Evolutionary conservation across 1,139 yeast species (phyloP).

Genomic region (Debaryomyces robertsiae): DNA sequence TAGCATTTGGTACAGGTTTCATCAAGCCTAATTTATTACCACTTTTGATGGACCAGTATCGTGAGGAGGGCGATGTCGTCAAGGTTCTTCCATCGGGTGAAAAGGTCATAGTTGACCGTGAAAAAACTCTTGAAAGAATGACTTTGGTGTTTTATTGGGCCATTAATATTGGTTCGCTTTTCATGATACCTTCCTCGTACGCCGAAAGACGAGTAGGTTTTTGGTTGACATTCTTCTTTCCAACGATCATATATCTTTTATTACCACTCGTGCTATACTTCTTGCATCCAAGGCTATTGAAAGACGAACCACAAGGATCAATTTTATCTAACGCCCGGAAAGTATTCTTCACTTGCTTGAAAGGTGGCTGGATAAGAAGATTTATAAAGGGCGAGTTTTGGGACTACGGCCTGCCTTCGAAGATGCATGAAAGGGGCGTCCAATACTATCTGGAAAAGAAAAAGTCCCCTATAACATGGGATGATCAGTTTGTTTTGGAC

Average conservation of each 20-base stretch:
- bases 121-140: slow-evolving; percentile 72
- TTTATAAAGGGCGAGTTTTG: slow-evolving; percentile 42
- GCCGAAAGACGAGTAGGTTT: slow-evolving; percentile 68
- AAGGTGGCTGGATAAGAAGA: slow-evolving; percentile 42
- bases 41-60: slow-evolving; percentile 51
- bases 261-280: slow-evolving; percentile 48
- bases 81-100: slow-evolving; percentile 61
- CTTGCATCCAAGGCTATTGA: slow-evolving; percentile 39
- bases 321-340: slow-evolving; percentile 46
- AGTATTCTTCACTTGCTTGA: slow-evolving; percentile 40
- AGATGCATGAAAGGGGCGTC: slow-evolving; percentile 47
- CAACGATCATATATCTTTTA: slow-evolving; percentile 50
- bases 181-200: slow-evolving; percentile 76
- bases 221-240: slow-evolving; percentile 72
- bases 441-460: slow-evolving; percentile 28
- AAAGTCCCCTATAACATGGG: slow-evolving; percentile 43
- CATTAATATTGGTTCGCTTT: slow-evolving; percentile 77
- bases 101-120: slow-evolving; percentile 69
- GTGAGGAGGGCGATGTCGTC: slow-evolving; percentile 58
- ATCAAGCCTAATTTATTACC: slow-evolving; percentile 55
- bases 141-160: slow-evolving; percentile 78
- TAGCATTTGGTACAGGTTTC: slow-evolving; percentile 48
- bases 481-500: slow-evolving; percentile 62
- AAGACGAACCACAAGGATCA: slow-evolving; percentile 48
- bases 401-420: slow-evolving; percentile 57